Evolutionary conservation across 345 rosid species (phyloP), one percentile per base, ranked within the genome.

Genomic region (Streptanthus diversifolius): DNA sequence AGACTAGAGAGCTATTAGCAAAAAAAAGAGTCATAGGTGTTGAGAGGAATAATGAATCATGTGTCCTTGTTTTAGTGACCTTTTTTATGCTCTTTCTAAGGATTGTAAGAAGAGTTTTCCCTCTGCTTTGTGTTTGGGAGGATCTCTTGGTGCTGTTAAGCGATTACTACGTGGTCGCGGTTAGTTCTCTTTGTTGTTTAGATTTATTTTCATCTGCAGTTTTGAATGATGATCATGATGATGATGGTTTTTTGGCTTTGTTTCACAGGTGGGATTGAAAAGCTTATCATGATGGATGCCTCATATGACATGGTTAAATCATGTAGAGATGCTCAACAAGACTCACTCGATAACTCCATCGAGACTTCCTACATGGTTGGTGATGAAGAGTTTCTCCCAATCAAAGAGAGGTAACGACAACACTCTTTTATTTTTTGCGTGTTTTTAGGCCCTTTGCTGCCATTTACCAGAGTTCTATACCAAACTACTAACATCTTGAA

Each of bases 371-470:
- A 80, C 76, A 74, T 91, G 51, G 96, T 88, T 41, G 98, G 88
- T 44, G 99, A 95, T 69, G 97, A 95, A 79, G 99, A 95, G 83
- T 90, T 85, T 80, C 80, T 95, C 65, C 98, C 98, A 21, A 27
- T 95, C 35, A 82, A 88, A 79, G 91, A 95, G 84, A 88, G 93
- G 99, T 95, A 47, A 43, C 30, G 12, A 35, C 48, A 37, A 47
- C 48, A 41, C 13, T 10, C 0, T 8, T 19, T 22, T 37, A 8
- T 37, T 1, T 33, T 7, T 0, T 30, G 2, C 7, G 1, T 33
- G 0, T 44, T 9, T 41, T 6, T 43, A 43, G 35, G 2, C 21
- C 25, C 13, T 3, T 44, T 32, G 51, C 32, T 0, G 52, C 19
- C 14, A 10, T 45, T 66, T 19, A 45, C 58, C 0, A 11, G 43